Evolutionary conservation across 2,329 filamentous ascomycete species (phyloP).

Genomic region (Monascus ruber): DNA sequence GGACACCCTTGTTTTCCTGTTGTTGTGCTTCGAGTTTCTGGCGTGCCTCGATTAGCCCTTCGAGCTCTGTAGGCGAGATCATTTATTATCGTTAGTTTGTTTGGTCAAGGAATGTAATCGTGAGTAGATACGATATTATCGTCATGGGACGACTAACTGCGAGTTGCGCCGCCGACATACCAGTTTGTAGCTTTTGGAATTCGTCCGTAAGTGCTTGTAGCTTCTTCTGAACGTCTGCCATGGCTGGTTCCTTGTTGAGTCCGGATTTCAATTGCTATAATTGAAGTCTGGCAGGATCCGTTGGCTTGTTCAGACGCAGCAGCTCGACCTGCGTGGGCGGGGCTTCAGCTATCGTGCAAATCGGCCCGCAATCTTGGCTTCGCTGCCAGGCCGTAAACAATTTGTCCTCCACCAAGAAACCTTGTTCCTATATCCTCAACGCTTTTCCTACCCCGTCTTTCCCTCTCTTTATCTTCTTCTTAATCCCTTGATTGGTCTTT

Average conservation of each 20-base stretch:
- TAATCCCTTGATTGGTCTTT: too few relatives aligned
- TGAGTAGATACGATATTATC: constrained; percentile 2
- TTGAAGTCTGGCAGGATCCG: background rate
- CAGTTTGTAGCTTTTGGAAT: constrained; percentile 76
- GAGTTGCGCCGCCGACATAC: constrained; percentile 34
- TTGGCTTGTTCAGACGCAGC: too few relatives aligned
- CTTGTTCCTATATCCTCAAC: too few relatives aligned
- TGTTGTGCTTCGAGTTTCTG: constrained; percentile 88
- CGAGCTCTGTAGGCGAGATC: constrained; percentile 52
- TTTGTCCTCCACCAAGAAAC: too few relatives aligned
- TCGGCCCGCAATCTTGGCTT: too few relatives aligned
- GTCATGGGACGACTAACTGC: background rate
- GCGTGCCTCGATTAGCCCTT: constrained; percentile 61
- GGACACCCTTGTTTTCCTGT: constrained; percentile 81
- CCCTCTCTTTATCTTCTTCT: too few relatives aligned
- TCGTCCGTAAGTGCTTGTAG: constrained; percentile 78
- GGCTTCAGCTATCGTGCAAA: too few relatives aligned
- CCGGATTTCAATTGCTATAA: background rate
- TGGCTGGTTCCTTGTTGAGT: constrained; percentile 22
- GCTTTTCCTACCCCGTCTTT: too few relatives aligned
- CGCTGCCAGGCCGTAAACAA: too few relatives aligned
- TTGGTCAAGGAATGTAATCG: background rate
- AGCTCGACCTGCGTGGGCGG: too few relatives aligned
- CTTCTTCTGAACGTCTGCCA: constrained; percentile 64
- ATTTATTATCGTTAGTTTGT: too few relatives aligned